Base-by-base conservation (phyloP, 805 yeast species). In the Sugiyamaella smithiae region DNA sequence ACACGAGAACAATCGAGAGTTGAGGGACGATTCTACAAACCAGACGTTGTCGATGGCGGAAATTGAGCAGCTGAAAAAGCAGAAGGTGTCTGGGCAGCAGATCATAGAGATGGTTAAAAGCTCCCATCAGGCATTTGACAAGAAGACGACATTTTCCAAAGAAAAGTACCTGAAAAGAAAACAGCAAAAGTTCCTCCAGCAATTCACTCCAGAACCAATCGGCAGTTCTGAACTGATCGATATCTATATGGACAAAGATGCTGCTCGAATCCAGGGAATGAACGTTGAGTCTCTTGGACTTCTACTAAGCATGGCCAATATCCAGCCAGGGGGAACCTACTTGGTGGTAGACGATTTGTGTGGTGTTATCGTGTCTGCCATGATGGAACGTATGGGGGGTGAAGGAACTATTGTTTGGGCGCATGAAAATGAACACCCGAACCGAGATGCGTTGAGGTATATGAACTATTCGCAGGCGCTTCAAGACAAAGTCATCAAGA, bases 391-490 rank as follows among this genome's bases (percentile, higher is more conserved):
- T 62, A 87, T 95, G 91, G 81, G 81, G 52, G 79, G 80, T 3
- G 66, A 61, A 1, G 96, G 96, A 11, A 70, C 79, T 45, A 80
- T 93, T 38, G 74, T 88, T 2, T 75, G 88, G 17, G 72, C 83
- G 1, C 97, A 93, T 67, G 99, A 93, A 63, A 88, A 88, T 66
- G 99, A 93, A 65, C 97, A 91, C 62, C 82, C 96, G 1, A 90
- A 90, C 62, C 69, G 83, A 23, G 84, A 84, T 51, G 78, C 86
- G 0, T 67, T 91, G 49, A 77, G 79, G 53, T 81, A 80, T 60
- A 75, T 88, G 42, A 84, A 85, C 61, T 55, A 56, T 31, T 61
- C 85, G 1, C 80, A 77, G 25, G 77, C 74, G 23, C 64, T 73
- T 40, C 70, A 78, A 26, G 68, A 72, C 24, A 64, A 70, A 20